phyloP scores from a whole-genome alignment of 2,329 filamentous ascomycete species.

The Penicillium palitans region DNA sequence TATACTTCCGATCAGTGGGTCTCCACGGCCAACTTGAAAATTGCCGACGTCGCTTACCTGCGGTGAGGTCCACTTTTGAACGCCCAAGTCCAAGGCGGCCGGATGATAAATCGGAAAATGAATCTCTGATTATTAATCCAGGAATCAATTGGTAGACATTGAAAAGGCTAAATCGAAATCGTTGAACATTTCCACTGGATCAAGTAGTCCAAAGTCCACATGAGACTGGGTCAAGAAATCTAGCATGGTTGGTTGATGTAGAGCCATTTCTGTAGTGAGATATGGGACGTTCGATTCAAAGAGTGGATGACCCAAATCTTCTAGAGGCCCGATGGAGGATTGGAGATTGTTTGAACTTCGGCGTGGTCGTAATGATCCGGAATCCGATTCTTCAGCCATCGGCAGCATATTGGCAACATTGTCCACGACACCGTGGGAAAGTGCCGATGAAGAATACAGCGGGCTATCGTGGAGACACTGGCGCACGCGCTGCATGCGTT shows the following conservation, averaged over 20 bases:
- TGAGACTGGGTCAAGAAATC: slow-evolving; percentile 14
- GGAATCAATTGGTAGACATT: background rate
- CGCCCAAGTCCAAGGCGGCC: background rate
- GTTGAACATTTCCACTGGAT: slow-evolving; percentile 13
- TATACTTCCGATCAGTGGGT: background rate
- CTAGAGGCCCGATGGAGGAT: background rate
- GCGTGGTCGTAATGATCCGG: background rate
- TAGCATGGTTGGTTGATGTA: slow-evolving; percentile 16
- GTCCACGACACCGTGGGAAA: background rate
- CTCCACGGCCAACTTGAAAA: slow-evolving; percentile 1
- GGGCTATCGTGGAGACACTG: slow-evolving; percentile 4
- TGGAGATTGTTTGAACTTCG: background rate
- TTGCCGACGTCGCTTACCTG: background rate
- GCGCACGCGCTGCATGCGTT: slow-evolving; percentile 12
- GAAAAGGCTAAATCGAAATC: slow-evolving; percentile 9
- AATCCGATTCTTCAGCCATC: background rate
- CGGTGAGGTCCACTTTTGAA: background rate
- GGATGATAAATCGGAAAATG: background rate
- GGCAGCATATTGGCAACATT: background rate
- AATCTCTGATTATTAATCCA: background rate
- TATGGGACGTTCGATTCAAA: slow-evolving; percentile 7
- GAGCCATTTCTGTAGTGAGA: slow-evolving; percentile 16
- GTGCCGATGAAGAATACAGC: background rate
- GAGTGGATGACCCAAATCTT: background rate
- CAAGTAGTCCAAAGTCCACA: slow-evolving; percentile 13